Evolutionary conservation across 2,329 filamentous ascomycete genomes (phyloP).

Genomic region (Xylariaceae sp.): DNA sequence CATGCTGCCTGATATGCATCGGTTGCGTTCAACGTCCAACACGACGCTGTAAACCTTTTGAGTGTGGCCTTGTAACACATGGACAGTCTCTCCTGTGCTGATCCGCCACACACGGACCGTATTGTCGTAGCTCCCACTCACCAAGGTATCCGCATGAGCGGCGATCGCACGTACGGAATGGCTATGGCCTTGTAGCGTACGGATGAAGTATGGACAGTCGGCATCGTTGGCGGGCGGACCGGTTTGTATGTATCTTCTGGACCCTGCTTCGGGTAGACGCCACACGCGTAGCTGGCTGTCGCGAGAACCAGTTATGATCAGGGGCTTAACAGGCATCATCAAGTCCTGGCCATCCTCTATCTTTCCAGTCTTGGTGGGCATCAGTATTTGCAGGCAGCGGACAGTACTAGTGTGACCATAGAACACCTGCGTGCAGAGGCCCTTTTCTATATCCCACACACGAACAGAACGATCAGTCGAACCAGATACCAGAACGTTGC

Average conservation of each 20-base stretch:
- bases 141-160: constrained; percentile 91
- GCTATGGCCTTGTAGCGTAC: constrained; percentile 82
- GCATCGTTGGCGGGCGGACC: constrained; percentile 74
- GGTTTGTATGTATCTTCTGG: constrained; percentile 79
- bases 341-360: constrained; percentile 74
- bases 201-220: constrained; percentile 94
- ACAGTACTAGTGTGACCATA: constrained; percentile 98
- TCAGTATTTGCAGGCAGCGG: constrained; percentile 90
- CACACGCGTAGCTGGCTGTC: constrained; percentile 94
- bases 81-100: constrained; percentile 87
- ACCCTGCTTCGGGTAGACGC: constrained; percentile 84
- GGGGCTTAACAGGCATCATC: constrained; percentile 90
- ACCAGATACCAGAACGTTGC: constrained; percentile 92
- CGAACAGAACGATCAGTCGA: constrained; percentile 97
- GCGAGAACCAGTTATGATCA: constrained; percentile 96
- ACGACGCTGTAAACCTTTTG: constrained; percentile 98
- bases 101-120: constrained; percentile 97
- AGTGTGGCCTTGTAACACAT: constrained; percentile 83
- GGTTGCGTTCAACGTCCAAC: constrained; percentile 86
- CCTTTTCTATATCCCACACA: constrained; percentile 98
- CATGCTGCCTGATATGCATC: constrained; percentile 98
- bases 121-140: constrained; percentile 96
- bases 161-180: constrained; percentile 97
- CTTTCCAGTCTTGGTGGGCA: constrained; percentile 80
- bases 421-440: constrained; percentile 92